phyloP scores from a whole-genome alignment of 2,329 filamentous ascomycete species.

The Trichoderma citrinoviride region DNA sequence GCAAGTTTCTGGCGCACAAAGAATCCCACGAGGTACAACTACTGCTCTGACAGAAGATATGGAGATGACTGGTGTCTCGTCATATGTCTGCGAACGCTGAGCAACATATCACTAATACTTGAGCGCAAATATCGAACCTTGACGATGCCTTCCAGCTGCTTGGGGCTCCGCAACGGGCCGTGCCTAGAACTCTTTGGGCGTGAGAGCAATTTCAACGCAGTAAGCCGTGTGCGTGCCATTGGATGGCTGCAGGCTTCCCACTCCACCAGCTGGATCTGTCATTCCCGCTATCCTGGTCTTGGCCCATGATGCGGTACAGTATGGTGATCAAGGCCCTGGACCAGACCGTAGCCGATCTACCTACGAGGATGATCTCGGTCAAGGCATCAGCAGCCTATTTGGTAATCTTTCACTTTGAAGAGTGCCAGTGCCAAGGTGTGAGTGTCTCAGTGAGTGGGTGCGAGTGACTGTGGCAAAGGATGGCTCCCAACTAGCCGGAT shows the following conservation, averaged over 20 bases:
- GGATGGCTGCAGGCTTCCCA: neutral
- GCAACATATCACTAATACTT: too few species aligned
- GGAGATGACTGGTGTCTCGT: neutral
- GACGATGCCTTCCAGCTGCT: neutral
- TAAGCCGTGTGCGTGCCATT: neutral
- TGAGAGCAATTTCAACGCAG: slow-evolving; percentile 14
- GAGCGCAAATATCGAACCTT: neutral
- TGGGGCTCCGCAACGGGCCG: slow-evolving; percentile 21
- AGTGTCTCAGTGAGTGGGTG: neutral
- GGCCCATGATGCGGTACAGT: neutral
- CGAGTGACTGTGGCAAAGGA: neutral
- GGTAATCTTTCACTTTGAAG: neutral
- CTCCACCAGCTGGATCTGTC: slow-evolving; percentile 15
- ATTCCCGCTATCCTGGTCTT: neutral
- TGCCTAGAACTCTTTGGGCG: slow-evolving; percentile 21
- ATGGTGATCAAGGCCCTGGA: neutral
- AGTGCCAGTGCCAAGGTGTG: neutral
- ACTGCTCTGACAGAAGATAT: neutral
- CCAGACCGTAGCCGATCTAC: neutral
- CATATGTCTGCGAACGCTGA: too few species aligned
- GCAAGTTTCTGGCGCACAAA: neutral
- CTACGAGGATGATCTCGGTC: neutral
- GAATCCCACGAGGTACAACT: neutral
- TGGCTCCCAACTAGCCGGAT: neutral
- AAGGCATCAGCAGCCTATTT: neutral